Percentiles rank a stretch among this genome's conserved stretches.
Evolutionary conservation across 2,329 filamentous ascomycete genomes (phyloP).

Genomic region (Diaporthe vaccinii): DNA sequence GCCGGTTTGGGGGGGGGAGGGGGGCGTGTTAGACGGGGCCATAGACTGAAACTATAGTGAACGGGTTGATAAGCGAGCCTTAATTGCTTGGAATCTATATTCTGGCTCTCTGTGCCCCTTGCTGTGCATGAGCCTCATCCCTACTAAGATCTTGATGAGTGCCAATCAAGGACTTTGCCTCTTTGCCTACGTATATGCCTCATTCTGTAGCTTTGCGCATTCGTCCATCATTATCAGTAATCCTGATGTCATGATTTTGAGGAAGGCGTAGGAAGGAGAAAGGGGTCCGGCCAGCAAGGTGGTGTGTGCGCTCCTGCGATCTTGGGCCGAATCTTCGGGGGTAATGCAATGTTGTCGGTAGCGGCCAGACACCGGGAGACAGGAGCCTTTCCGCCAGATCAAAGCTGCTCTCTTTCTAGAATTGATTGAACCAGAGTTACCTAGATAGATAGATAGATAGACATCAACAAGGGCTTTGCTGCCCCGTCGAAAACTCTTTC

Average conservation of each 20-base stretch:
- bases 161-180: too few species aligned
- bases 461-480: not conserved
- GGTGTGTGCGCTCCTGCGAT: not conserved
- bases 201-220: not conserved
- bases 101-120: not conserved
- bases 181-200: not conserved
- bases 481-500: not conserved
- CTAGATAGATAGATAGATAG: not conserved
- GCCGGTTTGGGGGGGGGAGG: not conserved
- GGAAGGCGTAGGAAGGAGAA: not conserved
- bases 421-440: not conserved
- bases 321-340: not conserved
- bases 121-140: not conserved
- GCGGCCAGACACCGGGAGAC: not conserved
- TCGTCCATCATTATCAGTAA: not conserved
- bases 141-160: not conserved
- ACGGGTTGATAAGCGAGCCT: not conserved
- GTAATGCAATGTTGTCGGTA: not conserved
- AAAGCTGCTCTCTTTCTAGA: not conserved
- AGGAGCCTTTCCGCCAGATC: not conserved
- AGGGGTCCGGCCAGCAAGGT: not conserved
- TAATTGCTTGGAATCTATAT: not conserved
- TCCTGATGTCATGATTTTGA: too few species aligned
- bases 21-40: not conserved
- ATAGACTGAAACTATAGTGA: conserved; percentile 4